Conservation (phyloP, 306 rosid genomes). For the Prunus armeniaca region DNA sequence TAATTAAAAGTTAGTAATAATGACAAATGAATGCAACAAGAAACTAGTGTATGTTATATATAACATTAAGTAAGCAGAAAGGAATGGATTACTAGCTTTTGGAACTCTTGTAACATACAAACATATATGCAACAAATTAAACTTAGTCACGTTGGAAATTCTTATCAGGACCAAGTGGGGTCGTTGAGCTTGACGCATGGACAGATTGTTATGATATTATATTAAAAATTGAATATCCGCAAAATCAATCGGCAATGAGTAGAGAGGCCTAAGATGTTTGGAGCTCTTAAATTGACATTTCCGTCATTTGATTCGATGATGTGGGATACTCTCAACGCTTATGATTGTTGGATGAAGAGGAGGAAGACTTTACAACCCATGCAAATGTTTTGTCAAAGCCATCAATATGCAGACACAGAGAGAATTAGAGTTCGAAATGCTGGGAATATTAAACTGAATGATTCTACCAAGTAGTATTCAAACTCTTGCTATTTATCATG, state of each 20-base stretch:
- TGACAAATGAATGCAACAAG: conserved; percentile 7
- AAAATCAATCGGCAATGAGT: too few species aligned
- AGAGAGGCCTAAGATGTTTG: too few species aligned
- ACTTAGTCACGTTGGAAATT: too few species aligned
- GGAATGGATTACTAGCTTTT: neutral
- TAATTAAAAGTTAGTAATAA: neutral
- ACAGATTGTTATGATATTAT: too few species aligned
- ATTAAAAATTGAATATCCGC: too few species aligned
- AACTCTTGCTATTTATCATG: neutral
- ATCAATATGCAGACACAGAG: neutral
- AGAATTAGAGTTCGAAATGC: neutral
- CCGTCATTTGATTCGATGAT: too few species aligned
- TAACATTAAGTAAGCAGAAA: neutral
- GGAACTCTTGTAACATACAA: neutral
- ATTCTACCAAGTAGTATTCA: neutral
- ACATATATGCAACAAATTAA: neutral
- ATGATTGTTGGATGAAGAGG: too few species aligned
- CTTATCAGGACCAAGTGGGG: too few species aligned
- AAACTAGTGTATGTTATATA: neutral
- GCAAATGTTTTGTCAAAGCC: neutral
- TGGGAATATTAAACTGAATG: too few species aligned
- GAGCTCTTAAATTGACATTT: too few species aligned
- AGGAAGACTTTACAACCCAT: neutral
- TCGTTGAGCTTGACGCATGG: too few species aligned
- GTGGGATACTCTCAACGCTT: too few species aligned